Conservation (phyloP, 192 early-diverging fungal genomes). For the Podila horticola region DNA sequence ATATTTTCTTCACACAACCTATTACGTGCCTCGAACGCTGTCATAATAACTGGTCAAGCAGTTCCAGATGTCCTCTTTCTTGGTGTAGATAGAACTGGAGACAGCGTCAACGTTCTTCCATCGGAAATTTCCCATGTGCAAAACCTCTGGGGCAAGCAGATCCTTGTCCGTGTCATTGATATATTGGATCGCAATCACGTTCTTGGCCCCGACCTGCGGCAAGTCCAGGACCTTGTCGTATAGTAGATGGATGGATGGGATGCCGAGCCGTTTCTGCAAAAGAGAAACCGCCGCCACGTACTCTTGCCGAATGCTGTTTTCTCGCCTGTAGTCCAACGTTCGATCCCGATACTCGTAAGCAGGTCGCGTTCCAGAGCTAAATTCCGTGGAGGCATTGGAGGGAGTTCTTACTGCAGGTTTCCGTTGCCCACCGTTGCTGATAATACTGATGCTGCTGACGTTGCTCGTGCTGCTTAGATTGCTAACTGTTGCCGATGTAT, state of each 20-base stretch:
- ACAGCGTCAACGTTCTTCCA: slow-evolving; percentile 53
- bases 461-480: neutral
- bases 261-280: slow-evolving; percentile 27
- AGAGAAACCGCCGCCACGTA: slow-evolving; percentile 33
- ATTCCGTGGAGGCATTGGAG: neutral
- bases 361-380: neutral
- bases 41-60: slow-evolving; percentile 37
- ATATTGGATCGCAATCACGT: slow-evolving; percentile 56
- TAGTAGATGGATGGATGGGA: slow-evolving; percentile 44
- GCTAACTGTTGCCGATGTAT: neutral
- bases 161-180: slow-evolving; percentile 35
- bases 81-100: slow-evolving; percentile 38
- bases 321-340: slow-evolving; percentile 19
- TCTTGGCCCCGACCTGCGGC: slow-evolving; percentile 46
- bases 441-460: neutral
- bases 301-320: slow-evolving; percentile 33
- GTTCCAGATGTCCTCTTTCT: slow-evolving; percentile 40
- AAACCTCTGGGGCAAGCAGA: slow-evolving; percentile 43
- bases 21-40: slow-evolving; percentile 25
- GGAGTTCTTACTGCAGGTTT: neutral
- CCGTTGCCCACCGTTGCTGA: neutral
- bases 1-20: no score
- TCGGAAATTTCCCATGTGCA: slow-evolving; percentile 43
- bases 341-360: slow-evolving; percentile 31
- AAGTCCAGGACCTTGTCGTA: slow-evolving; percentile 56